phyloP scores from a whole-genome alignment of 192 early-diverging fungal genomes.

The Haplosporangium gracile region DNA sequence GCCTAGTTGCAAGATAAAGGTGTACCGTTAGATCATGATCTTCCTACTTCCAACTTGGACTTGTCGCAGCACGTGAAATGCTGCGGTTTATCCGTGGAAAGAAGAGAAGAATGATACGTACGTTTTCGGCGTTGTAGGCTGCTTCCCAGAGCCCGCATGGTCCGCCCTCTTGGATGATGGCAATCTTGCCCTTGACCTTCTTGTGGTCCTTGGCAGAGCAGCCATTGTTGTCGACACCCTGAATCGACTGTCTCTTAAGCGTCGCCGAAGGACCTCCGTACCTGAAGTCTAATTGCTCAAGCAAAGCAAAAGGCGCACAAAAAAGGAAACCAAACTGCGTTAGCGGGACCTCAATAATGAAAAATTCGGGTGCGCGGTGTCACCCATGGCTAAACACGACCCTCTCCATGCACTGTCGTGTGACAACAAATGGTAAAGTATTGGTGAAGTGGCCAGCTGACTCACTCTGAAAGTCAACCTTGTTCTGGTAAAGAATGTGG shows the following conservation, averaged over 20 bases:
- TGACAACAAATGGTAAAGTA: background rate
- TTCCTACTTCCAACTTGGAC: background rate
- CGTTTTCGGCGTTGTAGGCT: slow-evolving; percentile 69
- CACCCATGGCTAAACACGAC: background rate
- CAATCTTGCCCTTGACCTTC: slow-evolving; percentile 65
- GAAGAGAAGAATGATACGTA: background rate
- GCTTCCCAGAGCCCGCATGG: slow-evolving; percentile 68
- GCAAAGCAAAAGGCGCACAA: background rate
- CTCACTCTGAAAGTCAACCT: slow-evolving; percentile 64
- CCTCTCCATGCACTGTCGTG: background rate
- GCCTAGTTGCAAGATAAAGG: slow-evolving; percentile 12
- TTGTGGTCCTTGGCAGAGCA: slow-evolving; percentile 57
- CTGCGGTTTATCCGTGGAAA: background rate
- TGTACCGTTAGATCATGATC: background rate
- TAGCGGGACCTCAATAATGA: background rate
- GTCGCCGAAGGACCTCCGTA: slow-evolving; percentile 68
- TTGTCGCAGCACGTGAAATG: no score
- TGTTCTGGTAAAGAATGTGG: slow-evolving; percentile 53
- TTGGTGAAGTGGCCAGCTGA: background rate
- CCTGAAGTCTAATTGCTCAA: slow-evolving; percentile 59
- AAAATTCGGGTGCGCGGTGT: background rate
- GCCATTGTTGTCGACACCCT: slow-evolving; percentile 59
- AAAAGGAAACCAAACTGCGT: background rate
- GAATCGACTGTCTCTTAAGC: slow-evolving; percentile 58
- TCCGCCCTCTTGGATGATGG: slow-evolving; percentile 58